A percentile compares a stretch with the other conserved stretches of the same genome.
Conservation (phyloP, 176 grass and related monocot species). For the Zizania latifolia region DNA sequence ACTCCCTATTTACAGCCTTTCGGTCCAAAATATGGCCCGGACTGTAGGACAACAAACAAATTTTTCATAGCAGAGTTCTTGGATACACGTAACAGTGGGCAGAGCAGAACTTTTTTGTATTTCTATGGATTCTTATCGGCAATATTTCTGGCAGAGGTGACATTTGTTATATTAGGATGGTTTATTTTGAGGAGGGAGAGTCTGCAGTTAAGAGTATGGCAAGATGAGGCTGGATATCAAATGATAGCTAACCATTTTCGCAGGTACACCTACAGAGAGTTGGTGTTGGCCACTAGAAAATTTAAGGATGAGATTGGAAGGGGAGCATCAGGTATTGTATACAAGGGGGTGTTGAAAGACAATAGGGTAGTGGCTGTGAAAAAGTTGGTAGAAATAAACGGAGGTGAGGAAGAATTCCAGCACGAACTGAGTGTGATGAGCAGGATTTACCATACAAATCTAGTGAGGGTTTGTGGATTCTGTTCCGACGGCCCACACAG, state of each 20-base stretch:
- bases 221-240: conserved; percentile 26
- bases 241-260: conserved; percentile 34
- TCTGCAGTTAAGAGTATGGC: conserved; percentile 3
- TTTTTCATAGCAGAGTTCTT: not conserved
- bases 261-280: conserved; percentile 25
- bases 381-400: not conserved
- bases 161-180: conserved; percentile 17
- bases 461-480: conserved; percentile 25
- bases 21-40: conserved; percentile 3
- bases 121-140: conserved; percentile 33
- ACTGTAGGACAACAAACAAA: not conserved
- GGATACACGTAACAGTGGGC: not conserved
- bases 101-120: not conserved
- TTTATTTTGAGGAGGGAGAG: conserved; percentile 21
- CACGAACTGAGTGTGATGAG: too few relatives aligned
- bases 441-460: conserved; percentile 29
- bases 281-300: conserved; percentile 6
- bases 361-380: conserved; percentile 25
- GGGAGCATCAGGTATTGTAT: conserved; percentile 23
- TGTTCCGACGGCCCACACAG: conserved; percentile 25
- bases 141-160: conserved; percentile 20
- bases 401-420: conserved; percentile 19
- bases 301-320: conserved; percentile 23
- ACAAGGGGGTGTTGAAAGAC: too few relatives aligned
- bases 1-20: conserved; percentile 7